Conservation (phyloP, 78 protist genomes). For the Planoprotostelium fungivorum region DNA sequence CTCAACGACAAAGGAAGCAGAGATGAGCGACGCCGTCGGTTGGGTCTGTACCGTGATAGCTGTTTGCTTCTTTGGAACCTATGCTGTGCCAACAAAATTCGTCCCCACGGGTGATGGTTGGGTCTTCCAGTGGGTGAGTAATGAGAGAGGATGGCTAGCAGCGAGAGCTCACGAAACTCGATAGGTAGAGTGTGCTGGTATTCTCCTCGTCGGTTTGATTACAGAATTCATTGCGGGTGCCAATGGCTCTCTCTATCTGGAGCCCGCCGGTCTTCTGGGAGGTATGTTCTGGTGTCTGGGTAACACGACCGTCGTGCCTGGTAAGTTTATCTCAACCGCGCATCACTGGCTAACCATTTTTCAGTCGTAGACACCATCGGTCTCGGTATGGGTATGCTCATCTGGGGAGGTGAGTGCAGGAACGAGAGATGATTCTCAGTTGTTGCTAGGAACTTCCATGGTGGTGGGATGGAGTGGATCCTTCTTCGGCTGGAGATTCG, state of each 20-base stretch:
- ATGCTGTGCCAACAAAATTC: background rate
- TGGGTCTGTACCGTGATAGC: background rate
- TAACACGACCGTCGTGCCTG: background rate
- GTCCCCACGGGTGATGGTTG: background rate
- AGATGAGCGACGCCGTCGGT: background rate
- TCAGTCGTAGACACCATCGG: slow-evolving; percentile 75
- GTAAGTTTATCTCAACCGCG: too few species aligned
- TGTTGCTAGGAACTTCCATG: background rate
- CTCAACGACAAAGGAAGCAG: too few species aligned
- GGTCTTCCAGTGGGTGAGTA: background rate
- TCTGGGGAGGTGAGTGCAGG: slow-evolving; percentile 63
- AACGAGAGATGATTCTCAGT: slow-evolving; percentile 23
- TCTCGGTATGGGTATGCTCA: slow-evolving; percentile 69
- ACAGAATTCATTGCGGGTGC: background rate
- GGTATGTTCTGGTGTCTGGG: background rate
- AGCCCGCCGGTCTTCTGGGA: background rate
- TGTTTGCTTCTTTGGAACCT: background rate
- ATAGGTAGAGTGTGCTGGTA: background rate
- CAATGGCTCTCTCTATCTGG: background rate
- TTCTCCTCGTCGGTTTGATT: background rate
- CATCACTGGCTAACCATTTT: too few species aligned
- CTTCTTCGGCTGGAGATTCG: slow-evolving; percentile 69
- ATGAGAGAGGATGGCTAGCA: background rate
- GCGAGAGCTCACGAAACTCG: background rate
- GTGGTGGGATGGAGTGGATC: background rate